phyloP scores from a whole-genome alignment of 2,329 filamentous ascomycete species.

The Pyrenochaeta sp. region DNA sequence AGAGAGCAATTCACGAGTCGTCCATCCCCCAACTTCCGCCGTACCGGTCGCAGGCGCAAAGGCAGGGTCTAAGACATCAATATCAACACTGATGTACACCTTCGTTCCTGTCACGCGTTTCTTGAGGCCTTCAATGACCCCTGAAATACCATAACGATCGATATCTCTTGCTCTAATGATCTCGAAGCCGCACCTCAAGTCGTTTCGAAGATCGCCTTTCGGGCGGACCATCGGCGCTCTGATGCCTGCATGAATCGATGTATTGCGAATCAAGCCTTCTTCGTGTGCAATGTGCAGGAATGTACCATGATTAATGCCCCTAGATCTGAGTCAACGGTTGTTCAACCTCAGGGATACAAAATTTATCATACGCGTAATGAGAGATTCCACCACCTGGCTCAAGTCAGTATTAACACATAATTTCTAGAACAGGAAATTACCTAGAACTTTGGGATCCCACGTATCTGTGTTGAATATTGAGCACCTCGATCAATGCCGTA shows the following conservation, averaged over 20 bases:
- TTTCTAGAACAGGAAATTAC: slow-evolving; percentile 32
- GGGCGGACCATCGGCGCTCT: slow-evolving; percentile 60
- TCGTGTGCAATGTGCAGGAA: slow-evolving; percentile 69
- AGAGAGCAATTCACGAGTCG: slow-evolving; percentile 64
- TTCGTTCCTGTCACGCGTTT: slow-evolving; percentile 59
- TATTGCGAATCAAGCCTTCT: slow-evolving; percentile 65
- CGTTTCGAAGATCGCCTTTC: slow-evolving; percentile 63
- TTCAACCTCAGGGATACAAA: no score
- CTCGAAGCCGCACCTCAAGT: slow-evolving; percentile 65
- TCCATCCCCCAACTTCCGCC: slow-evolving; percentile 68
- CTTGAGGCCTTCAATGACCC: slow-evolving; percentile 58
- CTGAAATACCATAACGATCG: slow-evolving; percentile 57
- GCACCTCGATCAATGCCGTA: background rate
- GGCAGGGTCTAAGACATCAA: slow-evolving; percentile 64
- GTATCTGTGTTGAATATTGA: slow-evolving; percentile 53
- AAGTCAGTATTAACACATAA: slow-evolving; percentile 7
- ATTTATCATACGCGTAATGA: slow-evolving; percentile 64
- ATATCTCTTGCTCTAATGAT: slow-evolving; percentile 64
- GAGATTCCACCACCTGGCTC: slow-evolving; percentile 63
- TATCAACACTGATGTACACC: slow-evolving; percentile 65
- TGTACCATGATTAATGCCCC: slow-evolving; percentile 66
- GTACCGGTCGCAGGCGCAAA: slow-evolving; percentile 67
- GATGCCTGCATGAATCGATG: slow-evolving; percentile 68
- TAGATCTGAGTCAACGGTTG: no score
- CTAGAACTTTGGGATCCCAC: slow-evolving; percentile 63